These are phyloP conservation scores for Staphylotrichum longicolle DNA, from an alignment of 495 filamentous ascomycete species.

Conservation along the genomic window DNA sequence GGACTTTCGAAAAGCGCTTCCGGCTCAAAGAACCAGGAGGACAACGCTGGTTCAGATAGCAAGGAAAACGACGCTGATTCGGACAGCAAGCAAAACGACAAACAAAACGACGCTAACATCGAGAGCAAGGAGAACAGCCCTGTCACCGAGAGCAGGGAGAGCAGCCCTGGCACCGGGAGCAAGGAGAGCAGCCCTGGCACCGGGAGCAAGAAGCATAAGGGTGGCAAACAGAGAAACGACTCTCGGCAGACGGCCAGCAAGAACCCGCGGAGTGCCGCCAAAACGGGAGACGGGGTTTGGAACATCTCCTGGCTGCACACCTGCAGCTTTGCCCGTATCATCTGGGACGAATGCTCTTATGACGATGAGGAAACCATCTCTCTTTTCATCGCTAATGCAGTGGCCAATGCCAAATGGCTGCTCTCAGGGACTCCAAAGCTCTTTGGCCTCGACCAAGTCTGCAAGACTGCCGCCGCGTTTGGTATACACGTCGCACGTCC, in stretches of 20 bases:
- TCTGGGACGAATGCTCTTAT: constrained; percentile 71
- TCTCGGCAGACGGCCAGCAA: not conserved
- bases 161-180: too few relatives aligned
- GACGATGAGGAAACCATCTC: constrained; percentile 32
- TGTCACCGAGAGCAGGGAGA: not conserved
- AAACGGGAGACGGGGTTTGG: not conserved
- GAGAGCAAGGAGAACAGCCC: not conserved
- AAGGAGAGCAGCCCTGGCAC: too few relatives aligned
- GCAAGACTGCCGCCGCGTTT: constrained; percentile 55
- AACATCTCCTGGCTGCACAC: constrained; percentile 46
- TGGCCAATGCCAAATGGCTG: constrained; percentile 60
- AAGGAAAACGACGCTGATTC: too few relatives aligned
- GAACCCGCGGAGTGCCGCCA: not conserved
- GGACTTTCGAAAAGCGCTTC: too few relatives aligned
- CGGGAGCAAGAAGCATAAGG: not conserved
- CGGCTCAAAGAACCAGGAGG: too few relatives aligned
- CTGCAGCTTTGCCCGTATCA: constrained; percentile 60
- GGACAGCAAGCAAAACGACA: too few relatives aligned
- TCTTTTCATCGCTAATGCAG: constrained; percentile 38
- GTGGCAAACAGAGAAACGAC: not conserved
- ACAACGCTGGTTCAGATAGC: too few relatives aligned
- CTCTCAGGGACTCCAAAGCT: constrained; percentile 66
- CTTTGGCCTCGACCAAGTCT: constrained; percentile 57
- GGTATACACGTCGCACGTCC: constrained; percentile 48
- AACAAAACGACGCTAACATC: too few relatives aligned